phyloP scores from a whole-genome alignment of 139 green algal genomes.

The Pseudopediastrum boryanum region DNA sequence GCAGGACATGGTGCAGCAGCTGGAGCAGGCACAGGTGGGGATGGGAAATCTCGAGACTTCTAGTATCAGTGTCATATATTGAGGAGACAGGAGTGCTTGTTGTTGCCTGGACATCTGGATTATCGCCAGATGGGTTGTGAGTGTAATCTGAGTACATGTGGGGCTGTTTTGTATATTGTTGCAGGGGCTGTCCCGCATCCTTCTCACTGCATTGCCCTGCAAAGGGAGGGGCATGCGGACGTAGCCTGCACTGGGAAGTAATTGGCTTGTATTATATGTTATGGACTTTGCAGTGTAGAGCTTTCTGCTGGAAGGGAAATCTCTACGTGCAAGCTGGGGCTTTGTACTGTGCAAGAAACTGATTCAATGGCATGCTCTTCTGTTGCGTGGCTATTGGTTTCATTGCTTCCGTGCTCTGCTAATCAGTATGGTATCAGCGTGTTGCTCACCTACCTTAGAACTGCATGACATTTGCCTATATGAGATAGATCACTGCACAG shows the following conservation, averaged over 20 bases:
- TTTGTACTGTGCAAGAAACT: too few relatives aligned
- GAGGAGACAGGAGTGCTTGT: neutral
- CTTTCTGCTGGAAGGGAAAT: too few relatives aligned
- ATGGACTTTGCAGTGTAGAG: too few relatives aligned
- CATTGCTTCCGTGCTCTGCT: neutral
- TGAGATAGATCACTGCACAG: neutral
- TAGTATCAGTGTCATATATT: neutral
- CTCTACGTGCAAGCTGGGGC: too few relatives aligned
- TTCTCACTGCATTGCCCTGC: neutral
- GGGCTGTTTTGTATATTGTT: neutral
- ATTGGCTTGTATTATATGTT: too few relatives aligned
- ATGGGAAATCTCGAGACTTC: neutral
- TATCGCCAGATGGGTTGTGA: neutral
- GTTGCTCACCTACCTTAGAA: neutral
- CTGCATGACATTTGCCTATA: neutral
- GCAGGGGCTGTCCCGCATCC: neutral
- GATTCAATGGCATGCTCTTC: too few relatives aligned
- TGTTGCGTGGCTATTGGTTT: neutral
- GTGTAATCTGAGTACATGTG: too few relatives aligned
- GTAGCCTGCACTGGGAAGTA: too few relatives aligned
- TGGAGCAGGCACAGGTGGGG: conserved; percentile 15
- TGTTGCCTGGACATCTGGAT: too few relatives aligned
- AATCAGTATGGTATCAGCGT: neutral
- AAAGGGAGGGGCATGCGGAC: too few relatives aligned
- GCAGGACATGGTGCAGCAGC: neutral